Conservation (phyloP, 805 yeast species). For the Pichia rugopelliculosa region DNA sequence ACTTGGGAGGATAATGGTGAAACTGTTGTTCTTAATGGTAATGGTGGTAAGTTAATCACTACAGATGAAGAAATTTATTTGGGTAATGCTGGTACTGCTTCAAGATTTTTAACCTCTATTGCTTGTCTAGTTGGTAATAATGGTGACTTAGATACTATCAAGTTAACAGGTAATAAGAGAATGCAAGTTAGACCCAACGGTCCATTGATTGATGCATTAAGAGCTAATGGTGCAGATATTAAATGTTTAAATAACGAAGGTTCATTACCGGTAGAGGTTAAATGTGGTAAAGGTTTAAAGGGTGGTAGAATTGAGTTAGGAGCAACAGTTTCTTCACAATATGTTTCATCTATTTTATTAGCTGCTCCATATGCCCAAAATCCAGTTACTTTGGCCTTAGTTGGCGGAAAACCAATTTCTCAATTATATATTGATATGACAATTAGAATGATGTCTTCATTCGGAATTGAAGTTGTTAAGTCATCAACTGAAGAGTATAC, state of each 20-base stretch:
- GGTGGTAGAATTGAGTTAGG: conserved; percentile 93
- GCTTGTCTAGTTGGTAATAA: conserved; percentile 70
- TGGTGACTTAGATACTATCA: conserved; percentile 36
- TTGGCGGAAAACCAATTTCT: conserved; percentile 96
- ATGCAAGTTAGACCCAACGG: conserved; percentile 98
- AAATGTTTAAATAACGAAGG: conserved; percentile 68
- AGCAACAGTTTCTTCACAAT: conserved; percentile 95
- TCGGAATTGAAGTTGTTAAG: conserved; percentile 71
- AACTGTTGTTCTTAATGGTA: conserved; percentile 75
- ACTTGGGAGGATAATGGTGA: conserved; percentile 85
- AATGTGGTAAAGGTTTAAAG: conserved; percentile 60
- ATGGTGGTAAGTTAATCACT: conserved; percentile 70
- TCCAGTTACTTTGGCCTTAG: conserved; percentile 81
- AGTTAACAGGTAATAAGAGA: conserved; percentile 87
- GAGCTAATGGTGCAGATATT: conserved; percentile 68
- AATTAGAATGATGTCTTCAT: conserved; percentile 84
- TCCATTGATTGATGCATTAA: conserved; percentile 86
- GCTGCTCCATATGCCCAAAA: conserved; percentile 92
- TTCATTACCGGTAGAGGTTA: conserved; percentile 74
- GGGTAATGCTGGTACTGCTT: conserved; percentile 98
- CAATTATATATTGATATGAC: conserved; percentile 97
- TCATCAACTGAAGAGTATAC: conserved; percentile 72
- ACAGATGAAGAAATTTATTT: conserved; percentile 65
- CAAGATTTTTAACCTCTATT: conserved; percentile 87
- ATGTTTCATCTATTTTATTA: conserved; percentile 92